Conservation (phyloP, 192 early-diverging fungal species). For the Backusella westeae region DNA sequence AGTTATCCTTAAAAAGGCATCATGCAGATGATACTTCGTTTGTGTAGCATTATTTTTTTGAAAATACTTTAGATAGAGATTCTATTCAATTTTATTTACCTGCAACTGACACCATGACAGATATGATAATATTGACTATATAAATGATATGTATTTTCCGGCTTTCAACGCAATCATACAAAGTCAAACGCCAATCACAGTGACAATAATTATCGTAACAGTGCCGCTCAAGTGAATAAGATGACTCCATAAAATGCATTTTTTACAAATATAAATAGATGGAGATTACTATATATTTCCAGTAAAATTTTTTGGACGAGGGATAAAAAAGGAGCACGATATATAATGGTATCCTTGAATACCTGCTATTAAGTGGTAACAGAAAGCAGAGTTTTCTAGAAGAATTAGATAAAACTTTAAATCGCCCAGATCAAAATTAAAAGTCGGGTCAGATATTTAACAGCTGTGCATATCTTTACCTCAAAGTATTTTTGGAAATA, state of each 20-base stretch:
- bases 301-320: not conserved
- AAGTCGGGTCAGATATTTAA: too few relatives aligned
- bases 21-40: not conserved
- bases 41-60: not conserved
- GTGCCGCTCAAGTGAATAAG: not conserved
- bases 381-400: too few relatives aligned
- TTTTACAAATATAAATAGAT: not conserved
- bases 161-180: not conserved
- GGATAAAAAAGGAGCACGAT: too few relatives aligned
- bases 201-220: not conserved
- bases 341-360: too few relatives aligned
- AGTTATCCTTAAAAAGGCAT: not conserved
- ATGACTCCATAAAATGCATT: not conserved
- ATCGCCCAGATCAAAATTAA: too few relatives aligned
- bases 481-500: too few relatives aligned
- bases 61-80: too few relatives aligned
- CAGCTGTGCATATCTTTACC: too few relatives aligned
- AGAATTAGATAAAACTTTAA: too few relatives aligned
- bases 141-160: not conserved
- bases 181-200: not conserved
- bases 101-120: not conserved
- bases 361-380: too few relatives aligned
- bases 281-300: not conserved
- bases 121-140: not conserved
- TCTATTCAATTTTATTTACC: not conserved